Conservation (phyloP, 169 alveolate genomes). For the Besnoitia besnoiti region DNA sequence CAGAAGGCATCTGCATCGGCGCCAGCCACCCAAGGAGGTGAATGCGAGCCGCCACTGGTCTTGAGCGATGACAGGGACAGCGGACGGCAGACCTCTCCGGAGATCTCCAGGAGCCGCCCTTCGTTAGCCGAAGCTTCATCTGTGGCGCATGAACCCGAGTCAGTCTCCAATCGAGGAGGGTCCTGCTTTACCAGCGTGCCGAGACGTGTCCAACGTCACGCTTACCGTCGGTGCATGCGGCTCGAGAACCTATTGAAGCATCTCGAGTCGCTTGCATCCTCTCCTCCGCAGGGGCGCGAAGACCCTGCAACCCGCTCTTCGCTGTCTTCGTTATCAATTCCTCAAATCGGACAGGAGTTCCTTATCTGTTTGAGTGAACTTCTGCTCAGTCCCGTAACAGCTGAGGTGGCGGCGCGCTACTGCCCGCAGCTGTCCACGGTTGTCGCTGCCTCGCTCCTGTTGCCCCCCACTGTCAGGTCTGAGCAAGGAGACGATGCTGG, state of each 20-base stretch:
- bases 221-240: background rate
- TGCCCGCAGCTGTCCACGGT: slow-evolving; percentile 27
- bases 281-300: background rate
- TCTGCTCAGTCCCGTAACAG: background rate
- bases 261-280: background rate
- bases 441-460: background rate
- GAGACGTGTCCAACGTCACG: background rate
- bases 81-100: no score
- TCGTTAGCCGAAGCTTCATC: no score
- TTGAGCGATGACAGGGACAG: no score
- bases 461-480: background rate
- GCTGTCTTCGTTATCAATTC: background rate
- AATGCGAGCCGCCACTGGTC: background rate
- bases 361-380: background rate
- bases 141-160: no score
- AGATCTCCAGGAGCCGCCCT: no score
- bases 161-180: background rate
- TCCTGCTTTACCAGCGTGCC: background rate
- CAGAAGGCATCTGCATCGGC: background rate
- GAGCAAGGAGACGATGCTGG: no score
- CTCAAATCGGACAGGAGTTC: background rate
- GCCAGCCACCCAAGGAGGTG: background rate
- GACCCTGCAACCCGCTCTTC: background rate
- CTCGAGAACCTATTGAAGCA: background rate
- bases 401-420: background rate